These are phyloP conservation scores for Baorangia bicolor DNA, from an alignment of 768 basidiomycete species.

Conservation along the genomic window DNA sequence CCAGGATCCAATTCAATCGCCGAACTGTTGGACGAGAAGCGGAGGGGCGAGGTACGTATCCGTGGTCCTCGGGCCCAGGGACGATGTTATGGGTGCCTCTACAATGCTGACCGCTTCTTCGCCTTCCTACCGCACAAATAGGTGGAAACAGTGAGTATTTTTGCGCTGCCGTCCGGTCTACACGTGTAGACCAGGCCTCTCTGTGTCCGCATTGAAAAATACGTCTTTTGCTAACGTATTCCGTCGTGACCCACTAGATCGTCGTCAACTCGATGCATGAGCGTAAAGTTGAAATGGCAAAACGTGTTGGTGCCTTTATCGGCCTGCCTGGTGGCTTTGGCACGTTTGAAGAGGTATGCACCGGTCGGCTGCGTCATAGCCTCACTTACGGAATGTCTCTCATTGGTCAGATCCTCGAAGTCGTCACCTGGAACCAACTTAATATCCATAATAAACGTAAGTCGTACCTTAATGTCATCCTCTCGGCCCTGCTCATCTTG, in stretches of 20 bases:
- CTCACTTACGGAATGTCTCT: slow-evolving; percentile 3
- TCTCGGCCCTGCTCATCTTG: neutral
- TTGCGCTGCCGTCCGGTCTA: neutral
- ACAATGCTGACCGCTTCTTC: slow-evolving; percentile 12
- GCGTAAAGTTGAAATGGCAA: slow-evolving; percentile 90
- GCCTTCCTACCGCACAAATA: neutral
- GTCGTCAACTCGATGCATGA: slow-evolving; percentile 84
- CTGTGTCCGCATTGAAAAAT: neutral
- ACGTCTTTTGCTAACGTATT: slow-evolving; percentile 8
- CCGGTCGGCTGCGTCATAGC: neutral
- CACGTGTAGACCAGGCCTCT: slow-evolving; percentile 5
- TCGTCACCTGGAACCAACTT: slow-evolving; percentile 92
- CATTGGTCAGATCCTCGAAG: slow-evolving; percentile 70
- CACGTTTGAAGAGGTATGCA: slow-evolving; percentile 82
- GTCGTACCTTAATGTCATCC: slow-evolving; percentile 19
- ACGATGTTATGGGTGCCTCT: neutral
- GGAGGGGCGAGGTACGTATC: slow-evolving; percentile 35
- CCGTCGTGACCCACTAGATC: slow-evolving; percentile 41
- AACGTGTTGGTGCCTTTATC: slow-evolving; percentile 74
- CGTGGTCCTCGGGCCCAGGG: neutral
- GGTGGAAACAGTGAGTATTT: slow-evolving; percentile 33
- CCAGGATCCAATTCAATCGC: slow-evolving; percentile 21
- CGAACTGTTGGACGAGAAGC: slow-evolving; percentile 30
- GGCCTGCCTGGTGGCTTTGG: slow-evolving; percentile 93
- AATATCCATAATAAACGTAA: slow-evolving; percentile 83